Evolutionary conservation across 805 yeast genomes (phyloP), one percentile per base, ranked within the genome.

Genomic region (Candida mattraensis): DNA sequence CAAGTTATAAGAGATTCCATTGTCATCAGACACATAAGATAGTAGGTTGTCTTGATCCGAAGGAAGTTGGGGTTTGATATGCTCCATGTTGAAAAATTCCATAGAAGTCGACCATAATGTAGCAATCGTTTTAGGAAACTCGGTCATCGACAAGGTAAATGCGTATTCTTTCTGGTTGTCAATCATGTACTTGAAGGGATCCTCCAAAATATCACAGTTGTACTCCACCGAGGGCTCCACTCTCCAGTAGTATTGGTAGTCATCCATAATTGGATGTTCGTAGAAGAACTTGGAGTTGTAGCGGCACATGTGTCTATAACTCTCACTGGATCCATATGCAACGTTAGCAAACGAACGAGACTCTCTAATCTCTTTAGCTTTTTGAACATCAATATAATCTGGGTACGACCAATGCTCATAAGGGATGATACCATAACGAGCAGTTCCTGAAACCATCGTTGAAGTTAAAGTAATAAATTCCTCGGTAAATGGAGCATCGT

Each of bases 271-370:
- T 33, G 70, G 73, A 53, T 73, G 77, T 53, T 74, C 67, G 63
- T 71, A 74, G 54, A 76, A 76, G 48, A 80, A 83, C 51, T 70
- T 62, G 21, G 69, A 63, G 41, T 62, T 68, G 47, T 45, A 71
- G 20, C 77, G 54, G 46, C 76, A 71, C 95, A 86, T 86, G 58
- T 81, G 85, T 48, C 91, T 70, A 56, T 85, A 85, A 19, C 79
- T 68, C 48, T 78, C 83, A 26, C 79, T 71, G 7, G 64, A 72
- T 13, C 85, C 89, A 53, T 84, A 84, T 3, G 75, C 69, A 30
- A 82, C 69, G 19, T 47, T 40, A 11, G 57, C 26, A 41, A 66
- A 57, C 23, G 58, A 56, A 52, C 59, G 54, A 7, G 63, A 53
- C 18, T 54, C 58, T 40, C 69, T 45, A 13, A 57, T 51, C 19